Percentiles rank a stretch among this genome's conserved stretches.
Conservation (phyloP, 1,284 basidiomycete genomes). For the Spongiforma sp. region DNA sequence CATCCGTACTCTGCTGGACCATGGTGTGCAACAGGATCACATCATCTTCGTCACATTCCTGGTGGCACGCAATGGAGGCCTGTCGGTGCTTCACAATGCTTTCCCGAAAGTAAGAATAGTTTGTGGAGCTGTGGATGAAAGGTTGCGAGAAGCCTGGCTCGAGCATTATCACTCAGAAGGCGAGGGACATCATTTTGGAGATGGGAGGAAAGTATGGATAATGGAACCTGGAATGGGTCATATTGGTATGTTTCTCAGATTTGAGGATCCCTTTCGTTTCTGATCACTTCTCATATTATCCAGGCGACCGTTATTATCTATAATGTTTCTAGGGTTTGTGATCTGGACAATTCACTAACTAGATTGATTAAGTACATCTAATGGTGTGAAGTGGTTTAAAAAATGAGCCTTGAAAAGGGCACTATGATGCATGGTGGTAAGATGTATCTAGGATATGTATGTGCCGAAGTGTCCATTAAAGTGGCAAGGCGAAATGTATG, state of each 20-base stretch:
- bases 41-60: conserved; percentile 91
- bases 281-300: conserved; percentile 9
- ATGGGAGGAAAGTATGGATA: conserved; percentile 71
- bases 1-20: conserved; percentile 93
- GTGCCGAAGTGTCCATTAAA: conserved; percentile 1
- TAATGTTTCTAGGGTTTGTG: conserved; percentile 18
- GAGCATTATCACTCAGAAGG: conserved; percentile 54
- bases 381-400: conserved; percentile 7
- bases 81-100: conserved; percentile 77
- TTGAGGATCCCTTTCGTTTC: conserved; percentile 1
- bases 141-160: conserved; percentile 74
- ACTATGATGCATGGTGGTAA: conserved; percentile 12
- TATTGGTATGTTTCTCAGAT: conserved; percentile 57
- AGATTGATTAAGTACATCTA: conserved; percentile 6
- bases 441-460: conserved; percentile 11
- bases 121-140: conserved; percentile 81
- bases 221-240: conserved; percentile 85
- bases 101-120: conserved; percentile 87
- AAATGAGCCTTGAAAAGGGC: conserved; percentile 15
- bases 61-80: conserved; percentile 81
- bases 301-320: conserved; percentile 56
- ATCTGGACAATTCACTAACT: conserved; percentile 13
- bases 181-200: conserved; percentile 38
- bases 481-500: conserved; percentile 10
- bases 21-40: conserved; percentile 86